Percentiles rank a stretch among this genome's conserved stretches.
These are phyloP conservation scores for Kwoniella newhampshirensis DNA, from an alignment of 768 basidiomycete genomes.

Conservation along the genomic window DNA sequence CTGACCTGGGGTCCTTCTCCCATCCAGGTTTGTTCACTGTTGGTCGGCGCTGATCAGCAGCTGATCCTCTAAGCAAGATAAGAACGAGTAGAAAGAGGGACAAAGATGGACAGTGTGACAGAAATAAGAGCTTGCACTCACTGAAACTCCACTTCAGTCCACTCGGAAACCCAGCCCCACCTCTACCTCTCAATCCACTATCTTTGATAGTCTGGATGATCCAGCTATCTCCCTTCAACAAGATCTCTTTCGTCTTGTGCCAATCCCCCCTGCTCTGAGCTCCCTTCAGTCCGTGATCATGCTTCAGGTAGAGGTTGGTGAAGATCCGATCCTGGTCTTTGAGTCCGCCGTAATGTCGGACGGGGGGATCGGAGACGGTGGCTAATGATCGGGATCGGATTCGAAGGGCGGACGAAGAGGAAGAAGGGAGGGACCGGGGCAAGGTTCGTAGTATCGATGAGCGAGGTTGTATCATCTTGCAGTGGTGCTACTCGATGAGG, in stretches of 20 bases:
- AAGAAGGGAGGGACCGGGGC: background rate
- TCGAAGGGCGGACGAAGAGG: slow-evolving; percentile 3
- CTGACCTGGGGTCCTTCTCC: slow-evolving; percentile 84
- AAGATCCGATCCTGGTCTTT: slow-evolving; percentile 72
- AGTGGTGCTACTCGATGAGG: background rate
- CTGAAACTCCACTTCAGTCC: slow-evolving; percentile 79
- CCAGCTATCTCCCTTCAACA: slow-evolving; percentile 93
- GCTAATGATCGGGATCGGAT: slow-evolving; percentile 49
- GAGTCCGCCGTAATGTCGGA: slow-evolving; percentile 85
- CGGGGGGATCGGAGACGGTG: slow-evolving; percentile 62
- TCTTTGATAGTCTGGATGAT: slow-evolving; percentile 95
- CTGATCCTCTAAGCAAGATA: background rate
- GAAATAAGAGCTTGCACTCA: slow-evolving; percentile 24
- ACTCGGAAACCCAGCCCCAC: slow-evolving; percentile 94
- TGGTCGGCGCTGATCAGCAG: background rate
- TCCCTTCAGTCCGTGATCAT: slow-evolving; percentile 91
- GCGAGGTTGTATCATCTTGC: slow-evolving; percentile 9
- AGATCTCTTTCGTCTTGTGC: slow-evolving; percentile 95
- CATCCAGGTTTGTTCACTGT: slow-evolving; percentile 99
- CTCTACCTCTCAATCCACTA: slow-evolving; percentile 90
- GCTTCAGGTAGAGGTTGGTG: slow-evolving; percentile 80
- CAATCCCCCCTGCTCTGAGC: slow-evolving; percentile 93
- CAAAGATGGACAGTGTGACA: no score
- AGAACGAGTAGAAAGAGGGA: background rate
- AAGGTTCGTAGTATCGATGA: slow-evolving; percentile 7